Conservation (phyloP, 768 basidiomycete genomes). For the Macrolepiota fuliginosa region DNA sequence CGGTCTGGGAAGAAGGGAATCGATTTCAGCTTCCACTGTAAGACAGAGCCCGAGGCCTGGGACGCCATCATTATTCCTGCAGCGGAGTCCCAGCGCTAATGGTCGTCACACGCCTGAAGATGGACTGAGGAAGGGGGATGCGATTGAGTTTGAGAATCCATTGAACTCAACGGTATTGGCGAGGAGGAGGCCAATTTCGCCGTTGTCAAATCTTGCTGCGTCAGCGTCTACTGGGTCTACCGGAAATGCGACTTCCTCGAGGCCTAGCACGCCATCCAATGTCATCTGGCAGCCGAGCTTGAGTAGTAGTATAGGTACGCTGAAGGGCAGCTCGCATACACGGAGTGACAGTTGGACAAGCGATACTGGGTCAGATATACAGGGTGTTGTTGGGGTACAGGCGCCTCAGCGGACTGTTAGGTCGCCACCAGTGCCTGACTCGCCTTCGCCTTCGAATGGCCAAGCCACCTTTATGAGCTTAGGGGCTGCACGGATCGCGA, state of each 20-base stretch:
- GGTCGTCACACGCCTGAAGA: conserved; percentile 67
- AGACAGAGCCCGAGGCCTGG: conserved; percentile 43
- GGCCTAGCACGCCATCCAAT: conserved; percentile 69
- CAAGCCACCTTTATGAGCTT: not conserved
- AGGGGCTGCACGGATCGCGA: not conserved
- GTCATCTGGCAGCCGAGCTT: conserved; percentile 59
- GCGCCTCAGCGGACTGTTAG: conserved; percentile 2
- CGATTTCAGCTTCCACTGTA: conserved; percentile 45
- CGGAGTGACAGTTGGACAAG: conserved; percentile 61
- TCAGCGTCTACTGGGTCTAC: conserved; percentile 11
- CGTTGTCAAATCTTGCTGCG: conserved; percentile 44
- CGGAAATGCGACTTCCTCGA: conserved; percentile 33
- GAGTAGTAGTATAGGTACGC: conserved; percentile 15
- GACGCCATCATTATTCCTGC: conserved; percentile 57
- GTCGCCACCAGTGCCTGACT: conserved; percentile 4
- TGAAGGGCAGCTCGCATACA: conserved; percentile 37
- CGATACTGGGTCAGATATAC: conserved; percentile 22
- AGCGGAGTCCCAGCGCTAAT: conserved; percentile 48
- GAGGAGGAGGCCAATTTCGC: conserved; percentile 70
- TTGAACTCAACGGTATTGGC: conserved; percentile 51
- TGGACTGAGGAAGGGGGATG: conserved; percentile 32
- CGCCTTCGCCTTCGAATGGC: no score
- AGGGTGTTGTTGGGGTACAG: not conserved
- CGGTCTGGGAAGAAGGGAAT: conserved; percentile 49
- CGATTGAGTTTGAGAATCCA: conserved; percentile 42